These are phyloP conservation scores for Solanum tacnaense DNA, from an alignment of 257 asterid species.

Conservation along the genomic window DNA sequence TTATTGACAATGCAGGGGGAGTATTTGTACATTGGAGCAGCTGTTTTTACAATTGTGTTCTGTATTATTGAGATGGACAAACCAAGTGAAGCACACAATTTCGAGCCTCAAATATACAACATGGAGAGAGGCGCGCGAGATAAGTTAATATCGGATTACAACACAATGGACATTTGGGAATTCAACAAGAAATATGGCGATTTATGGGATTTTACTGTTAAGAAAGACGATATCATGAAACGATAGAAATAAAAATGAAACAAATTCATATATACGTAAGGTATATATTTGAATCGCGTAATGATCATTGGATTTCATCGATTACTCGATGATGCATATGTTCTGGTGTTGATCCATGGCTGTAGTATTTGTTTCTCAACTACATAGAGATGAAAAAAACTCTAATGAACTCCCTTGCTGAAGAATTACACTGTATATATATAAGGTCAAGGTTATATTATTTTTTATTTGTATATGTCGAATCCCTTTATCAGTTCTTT, in stretches of 20 bases:
- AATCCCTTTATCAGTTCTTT: neutral
- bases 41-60: constrained; percentile 45
- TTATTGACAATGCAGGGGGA: constrained; percentile 48
- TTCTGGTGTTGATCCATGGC: neutral
- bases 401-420: neutral
- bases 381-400: neutral
- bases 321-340: neutral
- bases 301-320: neutral
- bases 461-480: neutral
- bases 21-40: constrained; percentile 79
- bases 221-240: constrained; percentile 46
- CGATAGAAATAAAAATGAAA: constrained; percentile 16
- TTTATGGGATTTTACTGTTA: constrained; percentile 74
- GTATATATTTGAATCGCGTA: neutral
- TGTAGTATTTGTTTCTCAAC: neutral
- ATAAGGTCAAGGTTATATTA: neutral
- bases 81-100: constrained; percentile 87
- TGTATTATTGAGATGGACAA: constrained; percentile 78
- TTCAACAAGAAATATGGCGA: constrained; percentile 85
- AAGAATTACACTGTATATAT: neutral
- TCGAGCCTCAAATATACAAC: constrained; percentile 79
- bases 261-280: neutral
- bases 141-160: constrained; percentile 71
- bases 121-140: constrained; percentile 90
- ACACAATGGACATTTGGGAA: constrained; percentile 88